These are phyloP conservation scores for Aspergillus hiratsukae DNA, from an alignment of 2,329 filamentous ascomycete genomes.

Conservation along the genomic window DNA sequence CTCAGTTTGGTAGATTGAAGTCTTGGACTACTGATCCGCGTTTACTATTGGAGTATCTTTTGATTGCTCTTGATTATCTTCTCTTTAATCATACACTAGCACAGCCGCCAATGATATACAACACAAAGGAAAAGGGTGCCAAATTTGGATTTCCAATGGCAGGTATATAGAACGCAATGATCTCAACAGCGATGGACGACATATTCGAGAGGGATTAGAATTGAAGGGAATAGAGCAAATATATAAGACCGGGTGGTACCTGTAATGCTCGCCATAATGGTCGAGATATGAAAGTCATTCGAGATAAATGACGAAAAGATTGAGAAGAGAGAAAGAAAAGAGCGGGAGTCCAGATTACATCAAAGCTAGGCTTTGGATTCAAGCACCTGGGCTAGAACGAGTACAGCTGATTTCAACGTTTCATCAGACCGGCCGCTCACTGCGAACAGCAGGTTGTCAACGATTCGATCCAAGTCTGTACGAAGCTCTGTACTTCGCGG, in stretches of 20 bases:
- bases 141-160: background rate
- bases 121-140: background rate
- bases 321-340: conserved; percentile 1
- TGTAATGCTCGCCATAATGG: background rate
- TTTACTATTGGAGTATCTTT: background rate
- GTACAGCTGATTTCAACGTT: conserved; percentile 33
- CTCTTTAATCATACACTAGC: background rate
- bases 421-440: conserved; percentile 33
- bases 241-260: background rate
- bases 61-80: background rate
- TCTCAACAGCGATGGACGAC: background rate
- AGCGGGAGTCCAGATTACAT: background rate
- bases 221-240: background rate
- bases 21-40: background rate
- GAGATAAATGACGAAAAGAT: conserved; percentile 1
- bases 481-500: conserved; percentile 28
- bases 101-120: background rate
- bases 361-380: conserved; percentile 24
- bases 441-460: conserved; percentile 34
- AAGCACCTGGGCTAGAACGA: conserved; percentile 36
- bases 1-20: background rate
- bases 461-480: conserved; percentile 28
- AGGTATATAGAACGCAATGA: background rate
- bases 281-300: conserved; percentile 4
- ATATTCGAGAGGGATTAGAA: background rate